Percentiles rank a stretch among this genome's conserved stretches.
phyloP scores from a whole-genome alignment of 257 asterid genomes.

The Ballota nigra region DNA sequence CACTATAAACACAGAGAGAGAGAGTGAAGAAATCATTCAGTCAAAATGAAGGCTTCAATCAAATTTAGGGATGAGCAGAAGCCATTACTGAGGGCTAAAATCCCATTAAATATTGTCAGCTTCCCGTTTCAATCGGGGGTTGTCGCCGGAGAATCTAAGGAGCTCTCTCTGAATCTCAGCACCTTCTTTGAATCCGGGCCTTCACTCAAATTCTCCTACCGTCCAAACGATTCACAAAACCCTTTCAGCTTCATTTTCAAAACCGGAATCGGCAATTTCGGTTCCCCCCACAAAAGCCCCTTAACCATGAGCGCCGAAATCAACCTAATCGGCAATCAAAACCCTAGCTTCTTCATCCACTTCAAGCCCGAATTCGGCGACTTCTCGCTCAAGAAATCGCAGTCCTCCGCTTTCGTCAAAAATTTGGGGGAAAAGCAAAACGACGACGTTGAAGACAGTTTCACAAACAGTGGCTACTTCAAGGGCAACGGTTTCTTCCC shows the following conservation, averaged over 20 bases:
- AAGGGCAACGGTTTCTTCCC: conserved; percentile 40
- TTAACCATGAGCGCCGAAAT: conserved; percentile 91
- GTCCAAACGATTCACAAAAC: conserved; percentile 71
- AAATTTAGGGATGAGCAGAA: conserved; percentile 83
- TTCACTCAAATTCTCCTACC: conserved; percentile 60
- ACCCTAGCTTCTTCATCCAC: conserved; percentile 79
- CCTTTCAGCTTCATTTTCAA: conserved; percentile 82
- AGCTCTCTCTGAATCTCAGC: conserved; percentile 57
- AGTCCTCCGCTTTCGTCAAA: conserved; percentile 45
- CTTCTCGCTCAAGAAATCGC: conserved; percentile 62
- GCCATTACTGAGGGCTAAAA: conserved; percentile 81
- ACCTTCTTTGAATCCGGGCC: conserved; percentile 82
- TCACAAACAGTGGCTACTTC: conserved; percentile 32
- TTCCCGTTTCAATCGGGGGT: conserved; percentile 85
- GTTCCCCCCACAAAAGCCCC: conserved; percentile 81
- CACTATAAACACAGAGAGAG: conserved; percentile 14
- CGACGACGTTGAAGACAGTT: conserved; percentile 18
- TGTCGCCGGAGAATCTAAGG: conserved; percentile 79
- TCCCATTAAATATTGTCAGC: conserved; percentile 66
- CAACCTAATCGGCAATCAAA: conserved; percentile 55
- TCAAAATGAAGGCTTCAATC: conserved; percentile 88
- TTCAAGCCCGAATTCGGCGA: conserved; percentile 88
- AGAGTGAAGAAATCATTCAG: not conserved
- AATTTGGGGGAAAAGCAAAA: conserved; percentile 30
- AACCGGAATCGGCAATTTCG: conserved; percentile 80